Conservation (phyloP, 2,329 filamentous ascomycete species). For the Claviceps citrina region DNA sequence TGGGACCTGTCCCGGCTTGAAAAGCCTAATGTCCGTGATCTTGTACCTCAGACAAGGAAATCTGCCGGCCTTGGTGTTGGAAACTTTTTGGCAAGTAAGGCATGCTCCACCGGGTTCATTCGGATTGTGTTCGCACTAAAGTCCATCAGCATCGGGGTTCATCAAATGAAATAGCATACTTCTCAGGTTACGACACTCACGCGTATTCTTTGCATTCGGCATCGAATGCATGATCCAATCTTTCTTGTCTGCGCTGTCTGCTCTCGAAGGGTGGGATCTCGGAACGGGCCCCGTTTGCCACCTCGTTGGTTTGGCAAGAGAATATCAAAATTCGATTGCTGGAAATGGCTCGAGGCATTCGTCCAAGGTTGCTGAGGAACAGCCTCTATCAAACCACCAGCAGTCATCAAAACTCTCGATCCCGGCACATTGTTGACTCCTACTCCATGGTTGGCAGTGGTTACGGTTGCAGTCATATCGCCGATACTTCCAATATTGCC, state of each 20-base stretch:
- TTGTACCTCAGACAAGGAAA: conserved; percentile 46
- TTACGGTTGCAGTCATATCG: background rate
- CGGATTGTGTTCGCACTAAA: conserved; percentile 37
- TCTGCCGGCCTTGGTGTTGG: conserved; percentile 33
- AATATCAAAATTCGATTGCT: conserved; percentile 16
- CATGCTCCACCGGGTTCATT: conserved; percentile 33
- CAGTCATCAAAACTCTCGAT: background rate
- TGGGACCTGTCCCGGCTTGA: conserved; percentile 42
- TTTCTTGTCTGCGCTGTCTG: conserved; percentile 42
- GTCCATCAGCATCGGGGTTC: background rate
- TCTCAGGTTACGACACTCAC: no score
- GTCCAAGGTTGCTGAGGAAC: conserved; percentile 1
- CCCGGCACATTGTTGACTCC: background rate
- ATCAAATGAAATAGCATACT: no score
- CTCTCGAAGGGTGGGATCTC: conserved; percentile 32
- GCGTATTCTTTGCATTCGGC: conserved; percentile 46
- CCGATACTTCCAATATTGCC: background rate
- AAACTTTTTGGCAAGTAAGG: conserved; percentile 36
- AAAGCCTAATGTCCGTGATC: conserved; percentile 41
- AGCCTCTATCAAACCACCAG: background rate
- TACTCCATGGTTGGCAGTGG: background rate
- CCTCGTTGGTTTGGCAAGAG: conserved; percentile 17
- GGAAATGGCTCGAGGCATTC: conserved; percentile 4
- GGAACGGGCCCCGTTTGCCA: conserved; percentile 37
- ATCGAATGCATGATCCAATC: conserved; percentile 44